Base-by-base conservation (phyloP, 208 protist genomes). In the Acanthamoeba healyi region DNA sequence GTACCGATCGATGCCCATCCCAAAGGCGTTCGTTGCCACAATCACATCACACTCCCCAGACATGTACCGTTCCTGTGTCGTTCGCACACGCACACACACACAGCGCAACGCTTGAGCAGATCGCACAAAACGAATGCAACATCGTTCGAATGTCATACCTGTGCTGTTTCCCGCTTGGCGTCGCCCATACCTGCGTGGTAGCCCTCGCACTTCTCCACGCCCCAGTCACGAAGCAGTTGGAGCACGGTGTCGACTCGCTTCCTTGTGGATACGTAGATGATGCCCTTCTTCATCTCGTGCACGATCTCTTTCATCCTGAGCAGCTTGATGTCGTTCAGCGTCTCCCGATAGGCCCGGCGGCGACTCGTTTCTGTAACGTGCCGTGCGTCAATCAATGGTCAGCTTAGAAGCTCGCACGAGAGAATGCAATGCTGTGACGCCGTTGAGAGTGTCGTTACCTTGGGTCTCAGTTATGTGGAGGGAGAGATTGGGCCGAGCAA, bases 1-100 rank as follows among this genome's bases (percentile, higher is more conserved):
- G 46, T 32, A 72, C 84, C 84, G n/a, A 26, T 91, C 84, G 58
- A 91, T 91, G 56, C 84, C 84, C 84, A 91, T 91, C 6, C 84
- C 84, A 32, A 91, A 91, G 58, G 84, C 84, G 38, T 91, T 91
- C 2, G 84, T 91, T 5, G 84, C 84, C 49, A 91, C 84, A 34
- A 70, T 70, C 34, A 91, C 58, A 24, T 91, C 84, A 24, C 56
- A 63, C 26, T 63, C 32, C 2, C 58, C 56, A 5, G 49, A 91
- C 58, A 54, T 91, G 42, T 72, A 91, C 1, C 84, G 15, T 32
- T 91, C 49, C 49, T 63, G 54, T 24, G 10, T 12, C 4, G 12
- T 12, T 15, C 44, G 12, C 44, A 49, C 44, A 49, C 44, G 12
- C 44, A 49, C 44, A 49, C 44, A 49, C 44, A 49, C 44, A 49